Evolutionary conservation across 345 rosid species (phyloP).

Genomic region (Cardamine occulta): DNA sequence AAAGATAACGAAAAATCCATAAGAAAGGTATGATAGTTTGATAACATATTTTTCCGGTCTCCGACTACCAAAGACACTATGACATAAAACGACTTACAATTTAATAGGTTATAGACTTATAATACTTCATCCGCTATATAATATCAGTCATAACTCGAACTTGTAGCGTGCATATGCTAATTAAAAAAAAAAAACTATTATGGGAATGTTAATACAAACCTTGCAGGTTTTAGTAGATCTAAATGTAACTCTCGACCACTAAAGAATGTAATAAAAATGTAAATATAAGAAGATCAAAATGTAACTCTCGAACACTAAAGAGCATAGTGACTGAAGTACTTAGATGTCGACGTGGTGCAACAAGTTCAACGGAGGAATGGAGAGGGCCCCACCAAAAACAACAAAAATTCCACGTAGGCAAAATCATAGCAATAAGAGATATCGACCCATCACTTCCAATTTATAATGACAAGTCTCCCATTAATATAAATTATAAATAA

Average conservation of each 20-base stretch:
- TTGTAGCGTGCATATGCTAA: background rate
- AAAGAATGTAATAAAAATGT: too few relatives aligned
- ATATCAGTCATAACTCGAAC: background rate
- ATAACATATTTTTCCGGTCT: too few relatives aligned
- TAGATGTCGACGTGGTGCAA: constrained; percentile 14
- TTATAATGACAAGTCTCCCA: constrained; percentile 38
- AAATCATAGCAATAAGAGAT: constrained; percentile 29
- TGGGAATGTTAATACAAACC: too few relatives aligned
- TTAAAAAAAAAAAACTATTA: too few relatives aligned
- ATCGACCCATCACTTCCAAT: constrained; percentile 56
- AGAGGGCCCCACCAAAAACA: constrained; percentile 9
- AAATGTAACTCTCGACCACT: background rate
- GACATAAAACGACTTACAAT: background rate
- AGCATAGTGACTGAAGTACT: background rate
- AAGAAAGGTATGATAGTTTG: background rate
- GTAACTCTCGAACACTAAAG: background rate
- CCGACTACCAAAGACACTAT: background rate
- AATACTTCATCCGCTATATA: background rate
- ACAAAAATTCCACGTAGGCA: constrained; percentile 29
- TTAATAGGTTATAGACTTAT: background rate
- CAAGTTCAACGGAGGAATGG: background rate
- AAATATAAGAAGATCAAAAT: background rate
- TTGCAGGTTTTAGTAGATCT: background rate
- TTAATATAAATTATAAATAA: background rate
- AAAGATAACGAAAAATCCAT: background rate